Conservation (phyloP, 768 basidiomycete species). For the Boletus insuetus region DNA sequence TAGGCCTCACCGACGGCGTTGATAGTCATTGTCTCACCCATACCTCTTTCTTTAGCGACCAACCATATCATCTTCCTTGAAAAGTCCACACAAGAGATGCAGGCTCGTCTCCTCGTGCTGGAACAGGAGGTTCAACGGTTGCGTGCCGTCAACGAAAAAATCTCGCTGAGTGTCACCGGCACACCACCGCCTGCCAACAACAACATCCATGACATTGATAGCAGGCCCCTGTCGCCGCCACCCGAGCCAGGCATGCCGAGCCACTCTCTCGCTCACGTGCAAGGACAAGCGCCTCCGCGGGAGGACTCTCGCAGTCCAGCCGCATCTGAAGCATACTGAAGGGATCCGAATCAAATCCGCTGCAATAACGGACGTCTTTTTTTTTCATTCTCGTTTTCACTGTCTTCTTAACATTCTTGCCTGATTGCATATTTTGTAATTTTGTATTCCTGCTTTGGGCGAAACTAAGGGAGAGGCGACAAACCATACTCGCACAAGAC, state of each 20-base stretch:
- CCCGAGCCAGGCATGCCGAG: slow-evolving; percentile 48
- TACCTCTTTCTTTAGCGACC: slow-evolving; percentile 52
- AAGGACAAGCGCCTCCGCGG: slow-evolving; percentile 58
- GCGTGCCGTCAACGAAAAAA: slow-evolving; percentile 78
- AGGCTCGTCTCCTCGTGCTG: slow-evolving; percentile 59
- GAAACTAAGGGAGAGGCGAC: slow-evolving; percentile 24
- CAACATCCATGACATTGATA: slow-evolving; percentile 39
- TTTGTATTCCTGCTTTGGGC: slow-evolving; percentile 31
- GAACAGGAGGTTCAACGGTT: slow-evolving; percentile 72
- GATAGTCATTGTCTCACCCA: slow-evolving; percentile 10
- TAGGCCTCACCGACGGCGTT: slow-evolving; percentile 33
- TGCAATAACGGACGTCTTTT: slow-evolving; percentile 27
- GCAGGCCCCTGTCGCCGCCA: slow-evolving; percentile 61
- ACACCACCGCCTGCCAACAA: slow-evolving; percentile 55
- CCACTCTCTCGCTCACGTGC: slow-evolving; percentile 54
- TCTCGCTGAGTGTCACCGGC: slow-evolving; percentile 59
- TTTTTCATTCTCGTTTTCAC: slow-evolving; percentile 35
- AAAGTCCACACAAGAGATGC: slow-evolving; percentile 67
- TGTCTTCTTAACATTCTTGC: slow-evolving; percentile 32
- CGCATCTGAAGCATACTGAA: slow-evolving; percentile 32
- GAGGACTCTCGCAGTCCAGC: slow-evolving; percentile 54
- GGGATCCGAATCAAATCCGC: slow-evolving; percentile 13
- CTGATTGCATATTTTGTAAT: slow-evolving; percentile 32
- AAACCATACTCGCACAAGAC: slow-evolving; percentile 17
- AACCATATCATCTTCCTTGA: slow-evolving; percentile 76